Percentiles rank a stretch among this genome's conserved stretches.
Conservation (phyloP, 1,284 basidiomycete genomes). For the Malassezia dermatis region DNA sequence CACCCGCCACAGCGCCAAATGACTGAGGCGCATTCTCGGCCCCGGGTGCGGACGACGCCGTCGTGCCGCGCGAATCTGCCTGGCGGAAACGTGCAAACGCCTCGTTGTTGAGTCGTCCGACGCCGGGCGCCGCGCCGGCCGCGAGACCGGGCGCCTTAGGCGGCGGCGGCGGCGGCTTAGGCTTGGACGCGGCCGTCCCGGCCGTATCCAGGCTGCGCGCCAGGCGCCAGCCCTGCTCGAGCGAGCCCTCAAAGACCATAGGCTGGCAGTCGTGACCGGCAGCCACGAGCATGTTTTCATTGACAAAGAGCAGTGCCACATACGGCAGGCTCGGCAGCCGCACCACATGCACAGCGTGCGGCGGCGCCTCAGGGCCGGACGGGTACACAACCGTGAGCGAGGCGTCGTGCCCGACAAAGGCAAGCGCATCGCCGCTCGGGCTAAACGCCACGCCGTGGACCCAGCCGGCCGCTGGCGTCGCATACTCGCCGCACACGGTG, state of each 20-base stretch:
- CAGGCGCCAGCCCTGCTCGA: conserved; percentile 31
- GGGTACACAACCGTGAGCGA: conserved; percentile 43
- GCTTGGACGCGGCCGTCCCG: conserved; percentile 34
- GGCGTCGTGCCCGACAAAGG: conserved; percentile 60
- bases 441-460: conserved; percentile 93
- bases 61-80: conserved; percentile 71
- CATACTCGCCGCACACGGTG: conserved; percentile 88
- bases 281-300: conserved; percentile 60
- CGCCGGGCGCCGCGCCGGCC: conserved; percentile 49
- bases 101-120: conserved; percentile 79
- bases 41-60: conserved; percentile 37
- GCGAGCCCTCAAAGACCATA: conserved; percentile 51
- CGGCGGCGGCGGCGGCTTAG: conserved; percentile 40
- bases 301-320: conserved; percentile 58
- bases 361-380: conserved; percentile 31
- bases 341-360: conserved; percentile 38
- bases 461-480: conserved; percentile 83
- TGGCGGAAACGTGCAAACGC: conserved; percentile 92
- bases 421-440: conserved; percentile 80
- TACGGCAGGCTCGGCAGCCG: conserved; percentile 42
- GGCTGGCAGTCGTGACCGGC: conserved; percentile 98
- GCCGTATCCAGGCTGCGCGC: conserved; percentile 37
- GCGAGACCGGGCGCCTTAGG: conserved; percentile 25
- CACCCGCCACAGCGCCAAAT: conserved; percentile 53
- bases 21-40: conserved; percentile 56